These are phyloP conservation scores for Thelonectria blattea DNA, from an alignment of 2,329 filamentous ascomycete genomes.

Conservation along the genomic window DNA sequence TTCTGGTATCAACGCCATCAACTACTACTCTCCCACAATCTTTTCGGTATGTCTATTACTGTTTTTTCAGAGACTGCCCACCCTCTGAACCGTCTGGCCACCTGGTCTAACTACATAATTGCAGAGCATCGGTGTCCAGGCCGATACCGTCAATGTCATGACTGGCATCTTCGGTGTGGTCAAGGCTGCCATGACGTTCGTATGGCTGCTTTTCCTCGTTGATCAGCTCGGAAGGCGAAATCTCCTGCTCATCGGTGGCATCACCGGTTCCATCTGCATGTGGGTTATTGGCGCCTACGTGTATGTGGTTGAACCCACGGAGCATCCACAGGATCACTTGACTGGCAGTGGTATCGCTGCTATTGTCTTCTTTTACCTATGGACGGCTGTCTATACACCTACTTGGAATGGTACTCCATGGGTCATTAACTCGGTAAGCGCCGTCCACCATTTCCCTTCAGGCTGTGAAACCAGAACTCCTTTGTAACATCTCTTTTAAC, in stretches of 20 bases:
- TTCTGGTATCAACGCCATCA: conserved; percentile 50
- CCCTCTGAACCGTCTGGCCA: background rate
- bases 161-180: conserved; percentile 73
- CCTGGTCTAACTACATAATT: conserved; percentile 7
- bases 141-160: conserved; percentile 50
- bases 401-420: conserved; percentile 67
- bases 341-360: conserved; percentile 59
- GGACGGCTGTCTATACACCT: conserved; percentile 60
- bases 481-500: conserved; percentile 10
- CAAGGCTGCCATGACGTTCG: conserved; percentile 66
- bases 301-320: conserved; percentile 46
- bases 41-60: conserved; percentile 21
- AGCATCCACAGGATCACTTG: conserved; percentile 43
- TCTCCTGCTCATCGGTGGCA: conserved; percentile 65
- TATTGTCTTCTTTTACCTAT: conserved; percentile 72
- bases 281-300: conserved; percentile 66
- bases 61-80: too few relatives aligned
- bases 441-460: too few relatives aligned
- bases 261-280: conserved; percentile 64
- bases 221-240: conserved; percentile 56
- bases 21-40: conserved; percentile 35
- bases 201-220: conserved; percentile 70
- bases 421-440: conserved; percentile 57
- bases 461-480: too few relatives aligned
- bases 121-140: conserved; percentile 25